These are phyloP conservation scores for Metschnikowia arizonensis DNA, from an alignment of 805 yeast species.

Conservation along the genomic window DNA sequence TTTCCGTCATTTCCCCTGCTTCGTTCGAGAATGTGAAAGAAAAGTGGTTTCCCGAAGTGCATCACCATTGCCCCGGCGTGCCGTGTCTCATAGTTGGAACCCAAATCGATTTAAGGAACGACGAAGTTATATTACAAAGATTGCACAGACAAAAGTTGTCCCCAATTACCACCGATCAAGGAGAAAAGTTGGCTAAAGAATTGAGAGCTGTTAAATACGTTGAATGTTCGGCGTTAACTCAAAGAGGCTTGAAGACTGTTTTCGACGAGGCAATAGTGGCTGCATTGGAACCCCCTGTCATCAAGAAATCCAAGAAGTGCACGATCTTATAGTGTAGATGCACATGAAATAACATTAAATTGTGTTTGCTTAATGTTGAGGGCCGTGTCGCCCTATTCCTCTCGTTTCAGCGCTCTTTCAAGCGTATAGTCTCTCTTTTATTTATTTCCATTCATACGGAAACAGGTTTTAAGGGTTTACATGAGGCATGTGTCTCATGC, in stretches of 20 bases:
- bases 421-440: constrained; percentile 5
- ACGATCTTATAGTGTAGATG: constrained; percentile 57
- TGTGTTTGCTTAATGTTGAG: background rate
- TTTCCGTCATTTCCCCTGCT: constrained; percentile 95
- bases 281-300: constrained; percentile 94
- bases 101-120: constrained; percentile 91
- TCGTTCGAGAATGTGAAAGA: constrained; percentile 96
- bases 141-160: constrained; percentile 84
- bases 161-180: constrained; percentile 82
- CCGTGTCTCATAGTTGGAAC: constrained; percentile 97
- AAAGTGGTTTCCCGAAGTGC: constrained; percentile 97
- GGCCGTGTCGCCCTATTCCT: background rate
- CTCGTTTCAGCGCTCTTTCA: constrained; percentile 1
- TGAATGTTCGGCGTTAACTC: constrained; percentile 96
- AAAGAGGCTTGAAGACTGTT: constrained; percentile 94
- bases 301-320: constrained; percentile 78
- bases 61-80: constrained; percentile 96
- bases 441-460: constrained; percentile 2
- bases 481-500: constrained; percentile 5
- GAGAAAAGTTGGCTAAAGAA: constrained; percentile 90
- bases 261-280: constrained; percentile 98
- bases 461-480: constrained; percentile 5
- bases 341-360: background rate
- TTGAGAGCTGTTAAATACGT: constrained; percentile 94
- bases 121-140: constrained; percentile 84